Conservation (phyloP, 805 yeast genomes). For the Nakazawaea populi region DNA sequence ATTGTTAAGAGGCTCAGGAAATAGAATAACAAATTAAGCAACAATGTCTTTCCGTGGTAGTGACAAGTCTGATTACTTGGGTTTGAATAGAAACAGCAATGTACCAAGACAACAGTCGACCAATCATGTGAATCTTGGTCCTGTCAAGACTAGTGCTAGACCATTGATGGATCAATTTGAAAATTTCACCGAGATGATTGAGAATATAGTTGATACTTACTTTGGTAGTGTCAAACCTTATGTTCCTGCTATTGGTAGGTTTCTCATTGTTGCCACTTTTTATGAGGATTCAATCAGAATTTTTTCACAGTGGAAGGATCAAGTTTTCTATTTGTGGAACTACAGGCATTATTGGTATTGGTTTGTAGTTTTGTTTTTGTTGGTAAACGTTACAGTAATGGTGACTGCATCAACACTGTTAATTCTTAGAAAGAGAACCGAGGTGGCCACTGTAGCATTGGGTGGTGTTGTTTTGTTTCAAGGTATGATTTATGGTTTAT, state of each 20-base stretch:
- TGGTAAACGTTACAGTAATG: conserved; percentile 65
- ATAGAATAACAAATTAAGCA: background rate
- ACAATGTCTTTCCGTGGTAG: conserved; percentile 9
- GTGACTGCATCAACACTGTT: conserved; percentile 63
- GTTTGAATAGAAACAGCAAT: background rate
- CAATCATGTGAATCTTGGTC: conserved; percentile 3
- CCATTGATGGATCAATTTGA: conserved; percentile 38
- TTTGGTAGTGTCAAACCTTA: conserved; percentile 55
- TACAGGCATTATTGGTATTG: conserved; percentile 75
- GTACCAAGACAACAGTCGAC: background rate
- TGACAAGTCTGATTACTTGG: conserved; percentile 4
- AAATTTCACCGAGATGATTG: conserved; percentile 44
- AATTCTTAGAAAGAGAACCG: conserved; percentile 60
- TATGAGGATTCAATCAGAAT: conserved; percentile 86
- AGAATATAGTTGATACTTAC: conserved; percentile 46
- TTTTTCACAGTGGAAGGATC: conserved; percentile 84
- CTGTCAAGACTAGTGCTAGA: conserved; percentile 14
- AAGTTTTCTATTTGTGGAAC: conserved; percentile 74
- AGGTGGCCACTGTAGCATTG: conserved; percentile 65
- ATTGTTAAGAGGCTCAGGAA: too few species aligned
- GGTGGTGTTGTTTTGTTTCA: conserved; percentile 71
- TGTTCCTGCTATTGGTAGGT: conserved; percentile 84
- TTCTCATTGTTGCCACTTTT: conserved; percentile 89
- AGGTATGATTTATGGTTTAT: conserved; percentile 83
- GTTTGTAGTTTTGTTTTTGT: conserved; percentile 68